These are phyloP conservation scores for Tuber umbilicatum DNA, from an alignment of 495 filamentous ascomycete species.

Conservation along the genomic window DNA sequence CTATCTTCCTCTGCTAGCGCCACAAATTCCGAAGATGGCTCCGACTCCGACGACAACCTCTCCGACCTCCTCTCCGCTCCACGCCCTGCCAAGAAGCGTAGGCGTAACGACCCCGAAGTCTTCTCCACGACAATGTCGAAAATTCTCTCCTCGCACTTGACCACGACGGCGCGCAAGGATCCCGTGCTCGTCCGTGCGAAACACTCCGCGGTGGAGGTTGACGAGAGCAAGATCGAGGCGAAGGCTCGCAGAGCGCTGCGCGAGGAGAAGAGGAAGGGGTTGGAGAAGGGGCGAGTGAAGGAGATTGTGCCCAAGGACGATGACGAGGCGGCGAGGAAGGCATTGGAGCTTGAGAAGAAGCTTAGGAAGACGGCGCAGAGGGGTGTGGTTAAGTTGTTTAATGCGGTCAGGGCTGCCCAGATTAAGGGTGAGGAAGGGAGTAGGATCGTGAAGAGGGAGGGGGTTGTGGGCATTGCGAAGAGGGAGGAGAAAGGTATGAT, in stretches of 20 bases:
- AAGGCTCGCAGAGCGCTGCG: conserved; percentile 71
- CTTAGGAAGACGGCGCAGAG: conserved; percentile 39
- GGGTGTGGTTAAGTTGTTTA: conserved; percentile 59
- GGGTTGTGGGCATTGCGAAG: conserved; percentile 47
- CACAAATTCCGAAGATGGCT: conserved; percentile 25
- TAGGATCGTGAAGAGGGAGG: conserved; percentile 49
- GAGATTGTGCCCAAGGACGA: conserved; percentile 61
- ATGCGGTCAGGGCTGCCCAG: conserved; percentile 87
- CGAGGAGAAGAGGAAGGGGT: conserved; percentile 69
- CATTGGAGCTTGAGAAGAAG: conserved; percentile 67
- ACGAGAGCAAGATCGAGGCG: conserved; percentile 69
- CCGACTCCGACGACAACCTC: conserved; percentile 44
- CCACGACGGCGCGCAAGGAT: conserved; percentile 69
- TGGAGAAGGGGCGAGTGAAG: conserved; percentile 79
- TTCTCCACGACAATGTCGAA: conserved; percentile 88
- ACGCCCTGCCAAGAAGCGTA: conserved; percentile 44
- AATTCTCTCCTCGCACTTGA: conserved; percentile 81
- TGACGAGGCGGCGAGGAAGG: conserved; percentile 46
- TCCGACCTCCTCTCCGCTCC: conserved; percentile 42
- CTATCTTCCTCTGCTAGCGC: background rate
- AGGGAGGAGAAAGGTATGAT: conserved; percentile 39
- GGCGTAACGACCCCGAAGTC: conserved; percentile 77
- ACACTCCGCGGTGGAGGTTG: conserved; percentile 57
- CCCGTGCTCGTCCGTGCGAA: conserved; percentile 81
- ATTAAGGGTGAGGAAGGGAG: conserved; percentile 46